phyloP scores from a whole-genome alignment of 768 basidiomycete species.

The Boletus speciosus region DNA sequence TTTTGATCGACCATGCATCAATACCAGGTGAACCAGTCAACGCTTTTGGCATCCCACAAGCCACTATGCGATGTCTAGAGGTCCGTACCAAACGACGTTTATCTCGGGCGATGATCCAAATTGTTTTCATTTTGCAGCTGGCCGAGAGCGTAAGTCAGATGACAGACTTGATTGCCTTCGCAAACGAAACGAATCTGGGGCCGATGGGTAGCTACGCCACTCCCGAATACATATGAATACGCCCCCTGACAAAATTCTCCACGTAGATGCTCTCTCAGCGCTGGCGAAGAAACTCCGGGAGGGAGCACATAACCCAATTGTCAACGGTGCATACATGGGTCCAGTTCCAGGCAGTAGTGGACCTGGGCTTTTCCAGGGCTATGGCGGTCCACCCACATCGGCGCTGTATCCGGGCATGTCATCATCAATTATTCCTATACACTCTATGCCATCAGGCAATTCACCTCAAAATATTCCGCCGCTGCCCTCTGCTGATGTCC shows the following conservation, averaged over 20 bases:
- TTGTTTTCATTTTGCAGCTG: constrained; percentile 40
- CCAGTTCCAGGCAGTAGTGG: constrained; percentile 17
- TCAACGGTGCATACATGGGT: constrained; percentile 21
- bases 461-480: constrained; percentile 50
- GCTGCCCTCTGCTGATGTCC: constrained; percentile 48
- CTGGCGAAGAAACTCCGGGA: constrained; percentile 41
- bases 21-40: constrained; percentile 84
- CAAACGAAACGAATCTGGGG: constrained; percentile 51
- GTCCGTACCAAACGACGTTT: constrained; percentile 34
- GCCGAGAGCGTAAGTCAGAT: constrained; percentile 81
- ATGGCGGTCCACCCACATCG: constrained; percentile 32
- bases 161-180: constrained; percentile 71
- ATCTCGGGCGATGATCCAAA: constrained; percentile 3
- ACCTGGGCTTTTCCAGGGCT: constrained; percentile 23
- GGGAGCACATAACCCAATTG: constrained; percentile 7
- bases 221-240: constrained; percentile 25
- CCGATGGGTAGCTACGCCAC: constrained; percentile 56
- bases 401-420: constrained; percentile 46
- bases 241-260: constrained; percentile 18
- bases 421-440: constrained; percentile 42
- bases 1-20: constrained; percentile 56
- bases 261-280: constrained; percentile 42
- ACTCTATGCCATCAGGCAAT: constrained; percentile 38
- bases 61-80: constrained; percentile 86
- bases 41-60: constrained; percentile 84